phyloP scores from a whole-genome alignment of 2,329 filamentous ascomycete species.

The Pyrenochaeta sp. region DNA sequence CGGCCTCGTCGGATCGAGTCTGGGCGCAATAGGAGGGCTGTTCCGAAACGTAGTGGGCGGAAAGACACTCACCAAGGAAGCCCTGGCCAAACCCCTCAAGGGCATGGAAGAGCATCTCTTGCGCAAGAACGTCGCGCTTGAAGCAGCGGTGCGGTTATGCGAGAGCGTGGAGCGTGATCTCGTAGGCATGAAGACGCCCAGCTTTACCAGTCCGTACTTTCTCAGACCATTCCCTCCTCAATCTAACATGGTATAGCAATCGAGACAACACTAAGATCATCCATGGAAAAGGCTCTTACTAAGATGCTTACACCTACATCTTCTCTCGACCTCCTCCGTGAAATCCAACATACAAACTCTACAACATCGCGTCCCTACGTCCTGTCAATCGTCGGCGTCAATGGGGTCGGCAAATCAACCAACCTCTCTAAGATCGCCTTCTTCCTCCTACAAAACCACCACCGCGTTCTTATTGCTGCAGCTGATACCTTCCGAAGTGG shows the following conservation, averaged over 20 bases:
- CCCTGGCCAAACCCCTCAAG: conserved; percentile 91
- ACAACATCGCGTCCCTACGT: conserved; percentile 81
- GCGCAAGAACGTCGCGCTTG: conserved; percentile 94
- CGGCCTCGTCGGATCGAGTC: conserved; percentile 78
- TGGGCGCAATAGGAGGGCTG: conserved; percentile 84
- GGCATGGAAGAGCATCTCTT: conserved; percentile 95
- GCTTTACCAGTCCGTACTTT: conserved; percentile 74
- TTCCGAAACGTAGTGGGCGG: conserved; percentile 96
- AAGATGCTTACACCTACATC: conserved; percentile 97
- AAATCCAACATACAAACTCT: conserved; percentile 79
- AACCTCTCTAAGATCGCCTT: conserved; percentile 98
- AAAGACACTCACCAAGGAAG: conserved; percentile 87
- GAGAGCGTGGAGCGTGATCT: conserved; percentile 91
- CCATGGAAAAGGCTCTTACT: conserved; percentile 90
- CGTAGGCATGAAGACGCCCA: conserved; percentile 88
- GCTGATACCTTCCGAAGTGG: conserved; percentile 97
- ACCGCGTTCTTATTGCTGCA: conserved; percentile 91
- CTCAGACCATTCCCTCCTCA: background rate
- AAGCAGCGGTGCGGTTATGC: conserved; percentile 90
- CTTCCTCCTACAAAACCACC: conserved; percentile 96
- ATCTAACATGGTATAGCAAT: conserved; percentile 61
- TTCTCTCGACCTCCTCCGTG: conserved; percentile 91
- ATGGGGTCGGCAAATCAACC: conserved; percentile 97
- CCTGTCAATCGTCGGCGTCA: conserved; percentile 97
- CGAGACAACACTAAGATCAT: conserved; percentile 80